Percentiles rank a stretch among this genome's conserved stretches.
phyloP scores from a whole-genome alignment of 2,329 filamentous ascomycete species.

The Cercospora beticola region DNA sequence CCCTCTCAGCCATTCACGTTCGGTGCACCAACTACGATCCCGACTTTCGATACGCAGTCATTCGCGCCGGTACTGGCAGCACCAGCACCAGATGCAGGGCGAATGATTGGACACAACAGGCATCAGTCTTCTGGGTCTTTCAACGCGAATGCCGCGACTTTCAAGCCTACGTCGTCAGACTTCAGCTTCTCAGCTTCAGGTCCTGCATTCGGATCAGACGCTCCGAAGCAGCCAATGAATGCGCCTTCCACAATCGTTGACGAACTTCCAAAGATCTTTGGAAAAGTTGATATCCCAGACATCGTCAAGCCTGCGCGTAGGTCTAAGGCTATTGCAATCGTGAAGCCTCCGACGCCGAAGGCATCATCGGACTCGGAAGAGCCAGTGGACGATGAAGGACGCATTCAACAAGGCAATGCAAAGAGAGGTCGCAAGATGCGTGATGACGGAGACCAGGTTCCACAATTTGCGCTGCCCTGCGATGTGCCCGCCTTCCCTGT shows the following conservation, averaged over 20 bases:
- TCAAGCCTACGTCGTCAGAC: constrained; percentile 39
- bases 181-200: constrained; percentile 40
- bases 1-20: constrained; percentile 29
- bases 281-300: constrained; percentile 60
- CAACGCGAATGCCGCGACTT: constrained; percentile 56
- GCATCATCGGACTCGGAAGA: constrained; percentile 33
- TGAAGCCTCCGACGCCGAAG: constrained; percentile 48
- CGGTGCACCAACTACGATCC: constrained; percentile 17
- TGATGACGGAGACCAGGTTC: constrained; percentile 69
- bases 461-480: constrained; percentile 64
- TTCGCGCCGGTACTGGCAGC: not conserved
- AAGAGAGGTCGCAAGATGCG: constrained; percentile 70
- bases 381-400: constrained; percentile 60
- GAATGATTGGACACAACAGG: constrained; percentile 25
- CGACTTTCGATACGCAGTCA: constrained; percentile 10
- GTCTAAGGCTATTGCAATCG: constrained; percentile 81
- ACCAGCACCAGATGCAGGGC: not conserved
- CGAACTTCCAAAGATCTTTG: constrained; percentile 37
- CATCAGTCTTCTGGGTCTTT: constrained; percentile 48
- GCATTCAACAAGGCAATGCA: constrained; percentile 62
- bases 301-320: constrained; percentile 66
- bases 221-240: not conserved
- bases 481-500: constrained; percentile 32
- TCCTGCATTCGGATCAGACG: constrained; percentile 33
- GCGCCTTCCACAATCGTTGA: constrained; percentile 39